Percentiles rank a stretch among this genome's conserved stretches.
These are phyloP conservation scores for Xerocomus nothofagi DNA, from an alignment of 1,284 basidiomycete species.

Conservation along the genomic window DNA sequence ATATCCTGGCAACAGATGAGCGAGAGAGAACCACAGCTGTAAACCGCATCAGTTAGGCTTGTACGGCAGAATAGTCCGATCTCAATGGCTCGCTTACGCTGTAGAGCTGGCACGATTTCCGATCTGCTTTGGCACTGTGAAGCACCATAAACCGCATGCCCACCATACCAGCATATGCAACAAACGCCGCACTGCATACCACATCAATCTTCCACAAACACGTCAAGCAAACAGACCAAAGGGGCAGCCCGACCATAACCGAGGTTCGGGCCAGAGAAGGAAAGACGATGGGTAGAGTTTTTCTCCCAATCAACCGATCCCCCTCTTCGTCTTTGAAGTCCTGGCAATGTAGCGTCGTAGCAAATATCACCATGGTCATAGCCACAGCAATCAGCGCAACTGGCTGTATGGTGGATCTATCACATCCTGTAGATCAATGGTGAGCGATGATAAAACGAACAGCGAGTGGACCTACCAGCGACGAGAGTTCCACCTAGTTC, in stretches of 20 bases:
- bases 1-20: conserved; percentile 34
- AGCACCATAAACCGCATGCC: conserved; percentile 32
- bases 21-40: conserved; percentile 35
- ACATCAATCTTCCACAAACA: conserved; percentile 28
- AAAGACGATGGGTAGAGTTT: conserved; percentile 39
- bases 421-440: conserved; percentile 20
- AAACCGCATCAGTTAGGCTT: background rate
- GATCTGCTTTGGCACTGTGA: conserved; percentile 28
- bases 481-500: conserved; percentile 34
- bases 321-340: conserved; percentile 43
- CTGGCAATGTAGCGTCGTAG: conserved; percentile 42
- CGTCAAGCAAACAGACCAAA: conserved; percentile 34
- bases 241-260: conserved; percentile 29
- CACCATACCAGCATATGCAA: conserved; percentile 33
- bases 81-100: conserved; percentile 27
- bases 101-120: conserved; percentile 35
- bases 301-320: conserved; percentile 36
- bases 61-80: background rate
- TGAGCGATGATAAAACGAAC: background rate
- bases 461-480: conserved; percentile 20
- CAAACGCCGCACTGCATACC: conserved; percentile 29
- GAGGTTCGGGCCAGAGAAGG: conserved; percentile 33
- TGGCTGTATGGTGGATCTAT: conserved; percentile 28
- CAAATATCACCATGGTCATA: conserved; percentile 29
- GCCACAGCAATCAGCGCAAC: conserved; percentile 27